These are phyloP conservation scores for Beverwykella pulmonaria DNA, from an alignment of 495 filamentous ascomycete genomes.

Conservation along the genomic window DNA sequence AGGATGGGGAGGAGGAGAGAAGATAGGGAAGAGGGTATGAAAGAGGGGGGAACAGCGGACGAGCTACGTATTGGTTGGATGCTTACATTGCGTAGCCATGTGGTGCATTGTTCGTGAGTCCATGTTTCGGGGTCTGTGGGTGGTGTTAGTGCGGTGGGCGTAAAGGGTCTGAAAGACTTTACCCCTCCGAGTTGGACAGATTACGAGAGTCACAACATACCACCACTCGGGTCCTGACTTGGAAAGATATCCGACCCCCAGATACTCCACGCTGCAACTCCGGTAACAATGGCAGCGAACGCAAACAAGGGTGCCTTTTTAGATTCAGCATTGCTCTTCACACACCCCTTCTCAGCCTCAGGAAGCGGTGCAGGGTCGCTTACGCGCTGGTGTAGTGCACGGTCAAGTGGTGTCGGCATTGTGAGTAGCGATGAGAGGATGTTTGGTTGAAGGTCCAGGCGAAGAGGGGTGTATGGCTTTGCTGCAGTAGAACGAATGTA, in stretches of 20 bases:
- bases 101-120: constrained; percentile 51
- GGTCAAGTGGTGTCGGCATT: constrained; percentile 44
- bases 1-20: neutral
- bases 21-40: neutral
- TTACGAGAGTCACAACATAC: constrained; percentile 42
- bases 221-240: constrained; percentile 71
- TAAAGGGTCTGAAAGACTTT: no score
- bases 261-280: constrained; percentile 80
- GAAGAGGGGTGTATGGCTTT: neutral
- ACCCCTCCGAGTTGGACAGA: no score
- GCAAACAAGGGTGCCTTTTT: constrained; percentile 45
- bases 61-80: no score
- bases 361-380: neutral
- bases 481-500: neutral
- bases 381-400: constrained; percentile 34
- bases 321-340: neutral
- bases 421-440: constrained; percentile 6
- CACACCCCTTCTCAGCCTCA: neutral
- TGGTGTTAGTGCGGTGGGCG: neutral
- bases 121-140: constrained; percentile 54
- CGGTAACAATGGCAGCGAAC: constrained; percentile 82
- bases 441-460: neutral
- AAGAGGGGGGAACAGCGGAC: constrained; percentile 18
- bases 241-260: constrained; percentile 82
- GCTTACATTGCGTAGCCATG: constrained; percentile 77